These are phyloP conservation scores for Eutrema japonicum DNA, from an alignment of 345 rosid species.

Conservation along the genomic window DNA sequence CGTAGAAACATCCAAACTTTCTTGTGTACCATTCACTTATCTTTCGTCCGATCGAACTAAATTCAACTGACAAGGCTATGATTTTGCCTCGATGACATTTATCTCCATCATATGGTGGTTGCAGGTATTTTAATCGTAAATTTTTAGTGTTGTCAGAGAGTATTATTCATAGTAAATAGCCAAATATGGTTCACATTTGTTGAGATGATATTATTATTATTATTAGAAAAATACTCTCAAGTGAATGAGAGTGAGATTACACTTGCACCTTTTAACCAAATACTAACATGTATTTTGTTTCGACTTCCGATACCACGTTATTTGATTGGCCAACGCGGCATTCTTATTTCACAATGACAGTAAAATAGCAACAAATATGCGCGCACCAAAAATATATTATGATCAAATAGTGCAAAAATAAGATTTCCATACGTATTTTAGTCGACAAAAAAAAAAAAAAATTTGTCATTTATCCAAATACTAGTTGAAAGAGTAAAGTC, in stretches of 20 bases:
- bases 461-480: not conserved
- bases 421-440: not conserved
- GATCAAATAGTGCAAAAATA: not conserved
- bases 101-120: not conserved
- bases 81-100: not conserved
- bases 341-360: not conserved
- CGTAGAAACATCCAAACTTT: not conserved
- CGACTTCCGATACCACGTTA: not conserved
- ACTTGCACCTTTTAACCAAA: not conserved
- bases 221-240: not conserved
- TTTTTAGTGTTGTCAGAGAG: not conserved
- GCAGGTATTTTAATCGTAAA: not conserved
- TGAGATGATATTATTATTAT: not conserved
- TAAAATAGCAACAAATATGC: not conserved
- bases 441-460: too few relatives aligned
- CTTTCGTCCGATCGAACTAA: not conserved
- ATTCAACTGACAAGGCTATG: slow-evolving; percentile 12
- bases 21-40: not conserved
- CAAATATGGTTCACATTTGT: not conserved
- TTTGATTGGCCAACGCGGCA: too few relatives aligned
- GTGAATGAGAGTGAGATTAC: not conserved
- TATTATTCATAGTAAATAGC: not conserved
- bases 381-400: not conserved
- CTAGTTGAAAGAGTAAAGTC: not conserved
- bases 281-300: not conserved